Evolutionary conservation across 805 yeast species (phyloP).

Genomic region (Wickerhamiella lipophila): DNA sequence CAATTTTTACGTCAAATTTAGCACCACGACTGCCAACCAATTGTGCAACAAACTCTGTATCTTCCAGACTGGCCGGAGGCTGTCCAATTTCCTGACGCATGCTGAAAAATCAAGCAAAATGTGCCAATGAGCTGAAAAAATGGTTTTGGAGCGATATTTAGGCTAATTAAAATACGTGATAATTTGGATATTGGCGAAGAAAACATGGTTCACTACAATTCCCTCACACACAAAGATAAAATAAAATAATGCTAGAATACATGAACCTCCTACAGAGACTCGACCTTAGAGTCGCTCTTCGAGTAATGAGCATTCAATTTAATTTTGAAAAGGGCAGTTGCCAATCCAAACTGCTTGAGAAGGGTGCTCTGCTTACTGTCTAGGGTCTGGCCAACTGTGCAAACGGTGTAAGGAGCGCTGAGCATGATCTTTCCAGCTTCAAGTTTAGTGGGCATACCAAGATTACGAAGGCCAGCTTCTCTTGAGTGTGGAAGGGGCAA

Average conservation of each 20-base stretch:
- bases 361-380: slow-evolving; percentile 87
- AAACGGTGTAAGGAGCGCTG: slow-evolving; percentile 65
- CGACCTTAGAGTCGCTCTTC: slow-evolving; percentile 39
- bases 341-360: slow-evolving; percentile 90
- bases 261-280: slow-evolving; percentile 3
- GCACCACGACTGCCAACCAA: slow-evolving; percentile 26
- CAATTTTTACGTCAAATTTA: slow-evolving; percentile 26
- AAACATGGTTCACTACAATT: too few species aligned
- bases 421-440: slow-evolving; percentile 77
- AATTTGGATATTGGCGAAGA: not conserved
- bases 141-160: too few species aligned
- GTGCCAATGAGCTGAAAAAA: too few species aligned
- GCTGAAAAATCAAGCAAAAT: not conserved
- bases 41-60: slow-evolving; percentile 25
- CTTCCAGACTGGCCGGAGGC: slow-evolving; percentile 24
- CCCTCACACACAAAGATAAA: too few species aligned
- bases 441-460: slow-evolving; percentile 82
- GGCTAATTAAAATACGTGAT: too few species aligned
- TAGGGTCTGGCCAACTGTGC: slow-evolving; percentile 63
- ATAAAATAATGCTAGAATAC: slow-evolving; percentile 6
- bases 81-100: slow-evolving; percentile 19
- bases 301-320: slow-evolving; percentile 59
- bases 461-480: slow-evolving; percentile 83
- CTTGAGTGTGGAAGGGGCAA: slow-evolving; percentile 93
- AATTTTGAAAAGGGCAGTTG: slow-evolving; percentile 82